Evolutionary conservation across 306 rosid genomes (phyloP), one percentile per base, ranked within the genome.

Genomic region (Acacia confusa): DNA sequence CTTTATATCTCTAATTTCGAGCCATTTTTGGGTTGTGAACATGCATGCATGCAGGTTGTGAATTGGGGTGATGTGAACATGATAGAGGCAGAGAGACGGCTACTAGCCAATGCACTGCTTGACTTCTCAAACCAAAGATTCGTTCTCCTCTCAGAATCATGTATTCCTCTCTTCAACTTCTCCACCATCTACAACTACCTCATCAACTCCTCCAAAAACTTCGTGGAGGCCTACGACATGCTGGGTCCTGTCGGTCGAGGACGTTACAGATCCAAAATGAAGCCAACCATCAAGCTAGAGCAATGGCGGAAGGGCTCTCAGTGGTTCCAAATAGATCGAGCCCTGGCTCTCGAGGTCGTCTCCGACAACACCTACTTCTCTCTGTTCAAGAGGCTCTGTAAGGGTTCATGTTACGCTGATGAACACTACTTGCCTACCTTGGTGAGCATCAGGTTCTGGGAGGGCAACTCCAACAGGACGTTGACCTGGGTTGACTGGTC

Each of bases 251-350:
- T 38, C 0, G 72, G 72, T 4, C 72, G 72, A 9, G 50, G 72
- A 19, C 72, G 72, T 20, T 68, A 68, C 40, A 85, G 6, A 4
- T 4, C 44, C 3, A 74, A 36, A 43, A 93, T 95, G 99, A 73
- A 24, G 27, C 98, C 98, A 0, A 55, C 8, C 0, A 76, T 95
- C 17, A 80, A 2, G 2, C 81, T 92, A 4, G 7, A 40, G 0
- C 96, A 93, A 24, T 95, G 99, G 99, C 80, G 97, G 6, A 95
- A 95, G 73, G 98, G 99, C 4, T 93, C 97, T 2, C 98, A 93
- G n/a, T 95, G 99, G 99, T 95, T 95, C 73, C 91, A 86, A 79
- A 79, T 93, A 32, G 92, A 93, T 83, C 89, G 99, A 0, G 34
- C 12, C 10, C 74, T 92, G 0, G 97, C 97, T 34, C 4, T 80